phyloP scores from a whole-genome alignment of 2,329 filamentous ascomycete genomes.

The Penicillium janthinellum region DNA sequence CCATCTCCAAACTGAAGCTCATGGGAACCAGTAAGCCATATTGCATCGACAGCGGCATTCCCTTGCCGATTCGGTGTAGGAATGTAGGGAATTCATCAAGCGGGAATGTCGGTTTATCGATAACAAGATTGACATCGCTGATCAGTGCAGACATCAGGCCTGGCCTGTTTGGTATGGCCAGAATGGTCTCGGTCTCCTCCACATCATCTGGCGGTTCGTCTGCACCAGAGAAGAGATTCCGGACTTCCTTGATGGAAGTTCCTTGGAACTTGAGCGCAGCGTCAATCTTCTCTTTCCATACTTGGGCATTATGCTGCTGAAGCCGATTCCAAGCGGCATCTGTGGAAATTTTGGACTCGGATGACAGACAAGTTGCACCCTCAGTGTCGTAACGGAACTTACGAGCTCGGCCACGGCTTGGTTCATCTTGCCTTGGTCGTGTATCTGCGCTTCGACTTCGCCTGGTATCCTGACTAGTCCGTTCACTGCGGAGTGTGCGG shows the following conservation, averaged over 20 bases:
- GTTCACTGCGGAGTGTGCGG: constrained; percentile 45
- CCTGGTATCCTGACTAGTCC: constrained; percentile 40
- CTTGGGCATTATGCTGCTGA: constrained; percentile 78
- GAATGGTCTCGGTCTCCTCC: constrained; percentile 79
- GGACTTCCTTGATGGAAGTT: constrained; percentile 74
- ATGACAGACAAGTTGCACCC: constrained; percentile 70
- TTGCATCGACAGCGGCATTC: constrained; percentile 87
- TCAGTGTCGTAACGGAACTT: constrained; percentile 75
- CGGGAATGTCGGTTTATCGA: constrained; percentile 93
- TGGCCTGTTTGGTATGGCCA: constrained; percentile 82
- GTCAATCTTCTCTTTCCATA: constrained; percentile 91
- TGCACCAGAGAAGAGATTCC: constrained; percentile 77
- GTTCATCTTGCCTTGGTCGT: constrained; percentile 36
- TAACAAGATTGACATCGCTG: constrained; percentile 77
- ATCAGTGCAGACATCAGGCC: constrained; percentile 79
- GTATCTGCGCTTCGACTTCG: constrained; percentile 62
- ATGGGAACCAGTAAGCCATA: constrained; percentile 89
- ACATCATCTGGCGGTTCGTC: constrained; percentile 80
- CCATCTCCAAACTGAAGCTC: constrained; percentile 85
- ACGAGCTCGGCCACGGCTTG: constrained; percentile 39
- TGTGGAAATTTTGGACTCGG: constrained; percentile 70
- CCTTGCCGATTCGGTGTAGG: constrained; percentile 88
- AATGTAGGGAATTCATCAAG: constrained; percentile 79
- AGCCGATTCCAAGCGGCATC: constrained; percentile 76
- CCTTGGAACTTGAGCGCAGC: constrained; percentile 69